These are phyloP conservation scores for Dactylellina leptospora DNA, from an alignment of 2,329 filamentous ascomycete genomes.

Conservation along the genomic window DNA sequence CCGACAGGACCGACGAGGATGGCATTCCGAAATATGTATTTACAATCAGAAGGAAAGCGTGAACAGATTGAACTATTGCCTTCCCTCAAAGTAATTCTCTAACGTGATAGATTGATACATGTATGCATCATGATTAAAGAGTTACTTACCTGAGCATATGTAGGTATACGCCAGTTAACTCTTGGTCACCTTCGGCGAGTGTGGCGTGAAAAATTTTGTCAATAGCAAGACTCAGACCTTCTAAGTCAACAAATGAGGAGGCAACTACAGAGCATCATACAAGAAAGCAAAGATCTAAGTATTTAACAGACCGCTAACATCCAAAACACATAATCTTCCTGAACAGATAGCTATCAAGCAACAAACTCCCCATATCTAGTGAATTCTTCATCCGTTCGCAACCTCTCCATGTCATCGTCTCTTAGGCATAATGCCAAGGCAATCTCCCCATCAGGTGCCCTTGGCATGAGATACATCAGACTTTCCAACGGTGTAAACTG, in stretches of 20 bases:
- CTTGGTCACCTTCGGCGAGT: too few species aligned
- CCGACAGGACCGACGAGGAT: conserved; percentile 16
- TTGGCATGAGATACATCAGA: conserved; percentile 66
- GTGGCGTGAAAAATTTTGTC: too few species aligned
- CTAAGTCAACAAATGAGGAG: too few species aligned
- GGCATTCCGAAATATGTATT: conserved; percentile 26
- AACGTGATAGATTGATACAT: too few species aligned
- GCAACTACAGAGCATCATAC: too few species aligned
- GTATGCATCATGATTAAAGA: too few species aligned
- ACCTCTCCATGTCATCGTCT: conserved; percentile 63
- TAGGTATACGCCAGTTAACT: too few species aligned
- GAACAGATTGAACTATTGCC: not conserved
- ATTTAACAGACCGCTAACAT: too few species aligned
- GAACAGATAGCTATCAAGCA: conserved; percentile 55
- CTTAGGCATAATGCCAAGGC: conserved; percentile 63
- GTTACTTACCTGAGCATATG: too few species aligned
- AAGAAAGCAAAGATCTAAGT: too few species aligned
- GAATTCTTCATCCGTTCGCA: conserved; percentile 63
- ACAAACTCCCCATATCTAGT: conserved; percentile 60
- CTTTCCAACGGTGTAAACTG: conserved; percentile 63
- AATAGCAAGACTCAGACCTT: too few species aligned
- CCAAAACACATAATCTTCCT: not conserved
- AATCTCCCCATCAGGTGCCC: conserved; percentile 62
- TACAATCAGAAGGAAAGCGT: conserved; percentile 2
- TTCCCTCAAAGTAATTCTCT: too few species aligned